Conservation (phyloP, 805 yeast species). For the Wickerhamomyces chaumierensis region DNA sequence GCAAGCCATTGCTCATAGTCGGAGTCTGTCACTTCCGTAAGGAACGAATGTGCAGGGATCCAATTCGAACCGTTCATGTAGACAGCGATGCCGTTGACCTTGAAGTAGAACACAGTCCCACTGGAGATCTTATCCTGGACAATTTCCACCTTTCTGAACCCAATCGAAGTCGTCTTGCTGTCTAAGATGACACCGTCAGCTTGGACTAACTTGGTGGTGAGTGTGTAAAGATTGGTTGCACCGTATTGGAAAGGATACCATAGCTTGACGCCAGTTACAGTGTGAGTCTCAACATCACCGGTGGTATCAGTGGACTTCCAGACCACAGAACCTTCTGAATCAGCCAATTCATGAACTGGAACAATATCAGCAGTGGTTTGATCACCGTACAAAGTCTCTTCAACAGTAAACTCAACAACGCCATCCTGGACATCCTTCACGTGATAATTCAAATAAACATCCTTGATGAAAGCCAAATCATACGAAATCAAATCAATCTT, state of each 20-base stretch:
- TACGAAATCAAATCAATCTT: conserved; percentile 6
- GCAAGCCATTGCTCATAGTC: conserved; percentile 9
- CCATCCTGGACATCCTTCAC: conserved; percentile 4
- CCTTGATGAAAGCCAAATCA: conserved; percentile 1
- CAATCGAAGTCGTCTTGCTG: conserved; percentile 4
- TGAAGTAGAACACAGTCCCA: conserved; percentile 11
- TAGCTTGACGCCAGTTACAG: no score
- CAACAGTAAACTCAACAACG: conserved; percentile 3
- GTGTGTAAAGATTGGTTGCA: no score
- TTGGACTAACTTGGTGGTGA: no score
- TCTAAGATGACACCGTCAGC: background rate
- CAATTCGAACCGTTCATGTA: conserved; percentile 12
- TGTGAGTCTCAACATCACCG: no score
- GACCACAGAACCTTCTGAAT: no score
- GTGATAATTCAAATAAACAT: conserved; percentile 7
- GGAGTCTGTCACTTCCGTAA: conserved; percentile 4
- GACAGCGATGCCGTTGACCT: conserved; percentile 7
- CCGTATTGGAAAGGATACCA: no score
- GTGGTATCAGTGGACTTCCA: no score
- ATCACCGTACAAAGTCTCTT: background rate
- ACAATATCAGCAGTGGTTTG: no score
- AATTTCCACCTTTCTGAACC: conserved; percentile 11
- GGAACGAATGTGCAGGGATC: conserved; percentile 11
- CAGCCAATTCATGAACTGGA: no score
- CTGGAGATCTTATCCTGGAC: conserved; percentile 4